phyloP scores from a whole-genome alignment of 768 basidiomycete species.

The Pholiota microspora region DNA sequence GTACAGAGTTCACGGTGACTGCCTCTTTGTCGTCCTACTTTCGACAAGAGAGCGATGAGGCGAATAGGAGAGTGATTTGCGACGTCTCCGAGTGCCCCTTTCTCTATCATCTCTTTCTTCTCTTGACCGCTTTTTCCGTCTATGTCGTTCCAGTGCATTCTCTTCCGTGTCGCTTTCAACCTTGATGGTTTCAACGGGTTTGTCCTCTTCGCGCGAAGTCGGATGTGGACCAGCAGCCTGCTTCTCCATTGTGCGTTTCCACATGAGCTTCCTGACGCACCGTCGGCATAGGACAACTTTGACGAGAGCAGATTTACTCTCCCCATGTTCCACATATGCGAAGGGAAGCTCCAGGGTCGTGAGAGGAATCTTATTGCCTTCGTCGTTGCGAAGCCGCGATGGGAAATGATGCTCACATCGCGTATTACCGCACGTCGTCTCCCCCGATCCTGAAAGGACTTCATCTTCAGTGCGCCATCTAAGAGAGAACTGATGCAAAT shows the following conservation, averaged over 20 bases:
- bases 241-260: slow-evolving; percentile 74
- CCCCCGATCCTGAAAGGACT: slow-evolving; percentile 82
- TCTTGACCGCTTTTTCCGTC: slow-evolving; percentile 17
- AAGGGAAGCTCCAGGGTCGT: slow-evolving; percentile 90
- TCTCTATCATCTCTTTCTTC: slow-evolving; percentile 10
- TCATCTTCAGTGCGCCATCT: slow-evolving; percentile 94
- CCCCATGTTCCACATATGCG: slow-evolving; percentile 77
- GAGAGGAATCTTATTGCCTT: slow-evolving; percentile 35
- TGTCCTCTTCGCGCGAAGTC: slow-evolving; percentile 36
- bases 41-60: slow-evolving; percentile 19
- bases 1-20: too few species aligned
- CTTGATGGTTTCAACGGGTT: slow-evolving; percentile 2
- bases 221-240: slow-evolving; percentile 35
- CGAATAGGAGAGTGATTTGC: slow-evolving; percentile 36
- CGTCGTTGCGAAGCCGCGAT: slow-evolving; percentile 13
- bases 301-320: slow-evolving; percentile 77
- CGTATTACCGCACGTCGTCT: slow-evolving; percentile 86
- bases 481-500: slow-evolving; percentile 64
- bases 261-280: slow-evolving; percentile 84
- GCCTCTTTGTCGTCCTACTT: background rate
- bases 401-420: slow-evolving; percentile 71
- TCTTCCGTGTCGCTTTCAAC: slow-evolving; percentile 9
- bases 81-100: slow-evolving; percentile 17
- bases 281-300: slow-evolving; percentile 84
- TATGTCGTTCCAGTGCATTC: slow-evolving; percentile 4